Evolutionary conservation across 345 rosid species (phyloP).

Genomic region (Alliaria petiolata): DNA sequence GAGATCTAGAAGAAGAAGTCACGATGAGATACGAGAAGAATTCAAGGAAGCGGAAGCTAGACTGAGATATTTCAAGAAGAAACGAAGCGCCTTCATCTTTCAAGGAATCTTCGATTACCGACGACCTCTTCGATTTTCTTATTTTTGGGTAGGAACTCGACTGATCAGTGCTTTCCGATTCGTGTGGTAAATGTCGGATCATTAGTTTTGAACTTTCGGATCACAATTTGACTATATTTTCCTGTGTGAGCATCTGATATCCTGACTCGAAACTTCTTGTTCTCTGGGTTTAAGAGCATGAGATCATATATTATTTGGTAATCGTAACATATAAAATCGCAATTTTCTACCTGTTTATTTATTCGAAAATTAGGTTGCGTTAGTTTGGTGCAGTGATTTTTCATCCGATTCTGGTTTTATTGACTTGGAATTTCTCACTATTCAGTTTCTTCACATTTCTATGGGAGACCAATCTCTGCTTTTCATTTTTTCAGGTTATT

Average conservation of each 20-base stretch:
- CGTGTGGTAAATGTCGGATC: neutral
- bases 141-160: neutral
- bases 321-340: neutral
- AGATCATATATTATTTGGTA: neutral
- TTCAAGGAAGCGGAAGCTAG: neutral
- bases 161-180: conserved; percentile 12
- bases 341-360: neutral
- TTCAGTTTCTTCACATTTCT: neutral
- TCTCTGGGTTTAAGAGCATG: neutral
- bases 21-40: neutral
- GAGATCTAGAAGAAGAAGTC: conserved; percentile 20
- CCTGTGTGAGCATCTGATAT: neutral
- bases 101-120: neutral
- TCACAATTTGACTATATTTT: neutral
- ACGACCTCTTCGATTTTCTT: neutral
- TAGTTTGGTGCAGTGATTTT: neutral
- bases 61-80: neutral
- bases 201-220: neutral
- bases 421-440: neutral
- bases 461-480: too few species aligned
- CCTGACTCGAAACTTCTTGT: neutral
- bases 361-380: neutral
- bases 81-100: neutral
- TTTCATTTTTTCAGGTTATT: neutral
- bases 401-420: neutral